Evolutionary conservation across 371 early-diverging fungal species (phyloP).

Genomic region (Mucor circinelloides): DNA sequence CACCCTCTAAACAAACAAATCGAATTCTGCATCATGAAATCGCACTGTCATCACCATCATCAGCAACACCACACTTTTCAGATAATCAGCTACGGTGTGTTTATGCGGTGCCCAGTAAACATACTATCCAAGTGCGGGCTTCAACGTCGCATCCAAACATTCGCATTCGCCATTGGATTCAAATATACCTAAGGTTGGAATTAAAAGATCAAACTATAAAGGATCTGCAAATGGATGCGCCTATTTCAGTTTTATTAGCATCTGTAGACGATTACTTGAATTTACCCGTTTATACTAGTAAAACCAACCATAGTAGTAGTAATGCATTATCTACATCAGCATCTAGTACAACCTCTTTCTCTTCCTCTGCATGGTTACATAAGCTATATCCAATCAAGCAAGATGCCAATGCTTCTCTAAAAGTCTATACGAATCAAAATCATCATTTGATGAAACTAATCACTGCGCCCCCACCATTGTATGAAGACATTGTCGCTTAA

Average conservation of each 20-base stretch:
- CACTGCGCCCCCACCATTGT: constrained; percentile 14
- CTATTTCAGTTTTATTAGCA: constrained; percentile 27
- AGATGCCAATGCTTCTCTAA: background rate
- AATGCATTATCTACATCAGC: constrained; percentile 8
- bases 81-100: constrained; percentile 23
- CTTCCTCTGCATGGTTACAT: background rate
- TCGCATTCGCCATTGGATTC: constrained; percentile 47
- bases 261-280: constrained; percentile 31
- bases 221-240: constrained; percentile 37
- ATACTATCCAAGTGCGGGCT: constrained; percentile 34
- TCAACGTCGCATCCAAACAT: constrained; percentile 41
- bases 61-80: background rate
- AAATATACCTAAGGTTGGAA: constrained; percentile 26
- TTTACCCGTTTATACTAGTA: constrained; percentile 27
- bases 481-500: constrained; percentile 1
- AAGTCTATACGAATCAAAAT: background rate
- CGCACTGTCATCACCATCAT: constrained; percentile 17
- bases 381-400: constrained; percentile 8
- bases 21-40: constrained; percentile 45
- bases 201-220: constrained; percentile 28
- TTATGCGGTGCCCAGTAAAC: constrained; percentile 37
- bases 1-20: constrained; percentile 36
- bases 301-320: background rate
- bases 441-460: constrained; percentile 11
- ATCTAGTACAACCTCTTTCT: background rate